Evolutionary conservation across 2,329 filamentous ascomycete species (phyloP).

Genomic region (Aspergillus arachidicola): DNA sequence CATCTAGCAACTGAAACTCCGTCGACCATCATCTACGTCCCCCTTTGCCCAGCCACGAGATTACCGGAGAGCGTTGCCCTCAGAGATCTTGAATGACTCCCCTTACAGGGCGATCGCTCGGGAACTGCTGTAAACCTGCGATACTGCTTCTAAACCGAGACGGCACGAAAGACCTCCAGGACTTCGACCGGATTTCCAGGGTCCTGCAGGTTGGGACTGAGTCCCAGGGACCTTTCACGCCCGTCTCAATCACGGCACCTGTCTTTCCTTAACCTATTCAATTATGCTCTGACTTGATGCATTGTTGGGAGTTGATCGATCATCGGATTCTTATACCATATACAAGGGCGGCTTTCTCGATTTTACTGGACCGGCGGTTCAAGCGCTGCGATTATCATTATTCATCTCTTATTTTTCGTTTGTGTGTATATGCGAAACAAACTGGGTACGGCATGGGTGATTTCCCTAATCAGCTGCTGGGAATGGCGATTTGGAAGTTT

Average conservation of each 20-base stretch:
- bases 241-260: conserved; percentile 10
- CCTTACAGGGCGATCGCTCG: conserved; percentile 24
- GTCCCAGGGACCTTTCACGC: conserved; percentile 11
- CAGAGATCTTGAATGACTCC: conserved; percentile 35
- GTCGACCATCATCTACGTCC: conserved; percentile 41
- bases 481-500: conserved; percentile 4
- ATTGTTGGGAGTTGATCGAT: conserved; percentile 35
- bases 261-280: conserved; percentile 14
- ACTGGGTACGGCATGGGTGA: conserved; percentile 7
- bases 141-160: conserved; percentile 3
- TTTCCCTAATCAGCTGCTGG: conserved; percentile 11
- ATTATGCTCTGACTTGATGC: conserved; percentile 27
- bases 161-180: conserved; percentile 6
- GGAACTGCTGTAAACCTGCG: conserved; percentile 20
- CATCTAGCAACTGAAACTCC: conserved; percentile 39
- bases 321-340: conserved; percentile 23
- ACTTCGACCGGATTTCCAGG: conserved; percentile 13
- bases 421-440: conserved; percentile 1
- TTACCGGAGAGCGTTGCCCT: conserved; percentile 38
- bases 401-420: conserved; percentile 1
- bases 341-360: conserved; percentile 26
- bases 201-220: conserved; percentile 24
- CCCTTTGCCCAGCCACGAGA: conserved; percentile 45
- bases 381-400: conserved; percentile 13
- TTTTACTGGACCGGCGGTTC: conserved; percentile 16